Conservation (phyloP, 2,329 filamentous ascomycete genomes). For the Orbilia javanica region DNA sequence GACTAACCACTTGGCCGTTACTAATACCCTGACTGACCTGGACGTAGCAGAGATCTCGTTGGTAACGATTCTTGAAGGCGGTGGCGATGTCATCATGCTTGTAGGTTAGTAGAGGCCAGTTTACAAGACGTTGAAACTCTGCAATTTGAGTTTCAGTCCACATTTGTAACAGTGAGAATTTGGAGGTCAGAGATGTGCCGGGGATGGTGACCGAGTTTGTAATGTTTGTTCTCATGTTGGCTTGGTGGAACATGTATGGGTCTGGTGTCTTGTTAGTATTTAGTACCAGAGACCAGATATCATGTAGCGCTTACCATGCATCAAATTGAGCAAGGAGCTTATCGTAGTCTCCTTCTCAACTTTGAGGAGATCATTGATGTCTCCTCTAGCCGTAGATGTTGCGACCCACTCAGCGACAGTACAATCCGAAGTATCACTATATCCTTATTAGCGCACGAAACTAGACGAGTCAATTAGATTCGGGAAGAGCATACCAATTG, state of each 20-base stretch:
- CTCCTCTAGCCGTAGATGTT: slow-evolving; percentile 70
- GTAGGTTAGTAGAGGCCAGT: slow-evolving; percentile 71
- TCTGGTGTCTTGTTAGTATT: slow-evolving; percentile 63
- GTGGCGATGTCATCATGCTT: slow-evolving; percentile 72
- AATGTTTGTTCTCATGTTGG: slow-evolving; percentile 70
- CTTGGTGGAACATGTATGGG: slow-evolving; percentile 75
- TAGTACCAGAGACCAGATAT: slow-evolving; percentile 66
- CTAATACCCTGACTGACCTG: slow-evolving; percentile 64
- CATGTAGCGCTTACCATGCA: slow-evolving; percentile 33
- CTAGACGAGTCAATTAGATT: neutral
- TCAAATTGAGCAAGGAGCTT: slow-evolving; percentile 67
- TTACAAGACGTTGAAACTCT: slow-evolving; percentile 70
- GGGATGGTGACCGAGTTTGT: slow-evolving; percentile 69
- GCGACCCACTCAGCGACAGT: slow-evolving; percentile 73
- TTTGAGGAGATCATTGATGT: slow-evolving; percentile 69
- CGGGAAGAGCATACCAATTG: slow-evolving; percentile 68
- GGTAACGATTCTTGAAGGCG: slow-evolving; percentile 70
- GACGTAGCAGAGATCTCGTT: slow-evolving; percentile 70
- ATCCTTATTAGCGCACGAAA: neutral
- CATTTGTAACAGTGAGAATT: slow-evolving; percentile 71
- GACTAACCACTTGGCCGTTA: slow-evolving; percentile 60
- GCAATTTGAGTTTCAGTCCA: slow-evolving; percentile 71
- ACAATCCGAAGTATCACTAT: slow-evolving; percentile 69
- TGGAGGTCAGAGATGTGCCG: slow-evolving; percentile 61
- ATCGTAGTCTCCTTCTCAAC: slow-evolving; percentile 70